Percentiles rank a stretch among this genome's conserved stretches.
Conservation (phyloP, 441 rosid species). For the Cnidoscolus chayamansa region DNA sequence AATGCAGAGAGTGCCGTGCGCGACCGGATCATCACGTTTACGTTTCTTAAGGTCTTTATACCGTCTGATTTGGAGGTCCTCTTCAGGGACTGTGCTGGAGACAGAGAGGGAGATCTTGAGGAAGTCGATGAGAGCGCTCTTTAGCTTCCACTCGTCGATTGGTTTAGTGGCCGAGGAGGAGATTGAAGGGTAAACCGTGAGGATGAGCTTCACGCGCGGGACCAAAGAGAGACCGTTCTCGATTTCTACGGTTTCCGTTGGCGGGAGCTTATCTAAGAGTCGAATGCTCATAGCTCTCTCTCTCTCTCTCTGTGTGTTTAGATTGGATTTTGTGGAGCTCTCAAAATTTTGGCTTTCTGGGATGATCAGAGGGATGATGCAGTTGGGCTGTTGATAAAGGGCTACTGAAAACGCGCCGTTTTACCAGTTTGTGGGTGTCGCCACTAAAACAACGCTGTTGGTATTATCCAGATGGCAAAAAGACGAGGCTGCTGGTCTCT, state of each 20-base stretch:
- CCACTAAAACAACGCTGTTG: too few species aligned
- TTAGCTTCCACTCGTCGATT: constrained; percentile 90
- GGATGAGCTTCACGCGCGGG: constrained; percentile 67
- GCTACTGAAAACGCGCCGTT: too few species aligned
- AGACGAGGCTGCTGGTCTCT: constrained; percentile 14
- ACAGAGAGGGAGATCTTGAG: constrained; percentile 52
- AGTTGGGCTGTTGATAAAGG: too few species aligned
- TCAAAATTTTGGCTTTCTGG: neutral
- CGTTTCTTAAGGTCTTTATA: constrained; percentile 81
- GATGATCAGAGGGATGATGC: too few species aligned
- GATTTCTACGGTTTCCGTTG: constrained; percentile 60
- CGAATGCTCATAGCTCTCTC: constrained; percentile 32
- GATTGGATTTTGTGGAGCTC: neutral
- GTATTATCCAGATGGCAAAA: too few species aligned
- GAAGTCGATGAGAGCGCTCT: constrained; percentile 63
- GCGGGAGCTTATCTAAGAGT: constrained; percentile 54
- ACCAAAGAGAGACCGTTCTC: constrained; percentile 58
- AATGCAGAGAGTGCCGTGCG: constrained; percentile 61
- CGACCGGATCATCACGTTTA: constrained; percentile 83
- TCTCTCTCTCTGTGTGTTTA: neutral
- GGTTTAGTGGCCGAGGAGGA: constrained; percentile 57
- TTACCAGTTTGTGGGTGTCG: too few species aligned
- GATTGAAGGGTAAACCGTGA: constrained; percentile 53
- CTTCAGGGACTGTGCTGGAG: constrained; percentile 53
- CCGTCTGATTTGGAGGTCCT: constrained; percentile 60